phyloP scores from a whole-genome alignment of 176 grass and related monocot genomes.

The Eragrostis curvula region DNA sequence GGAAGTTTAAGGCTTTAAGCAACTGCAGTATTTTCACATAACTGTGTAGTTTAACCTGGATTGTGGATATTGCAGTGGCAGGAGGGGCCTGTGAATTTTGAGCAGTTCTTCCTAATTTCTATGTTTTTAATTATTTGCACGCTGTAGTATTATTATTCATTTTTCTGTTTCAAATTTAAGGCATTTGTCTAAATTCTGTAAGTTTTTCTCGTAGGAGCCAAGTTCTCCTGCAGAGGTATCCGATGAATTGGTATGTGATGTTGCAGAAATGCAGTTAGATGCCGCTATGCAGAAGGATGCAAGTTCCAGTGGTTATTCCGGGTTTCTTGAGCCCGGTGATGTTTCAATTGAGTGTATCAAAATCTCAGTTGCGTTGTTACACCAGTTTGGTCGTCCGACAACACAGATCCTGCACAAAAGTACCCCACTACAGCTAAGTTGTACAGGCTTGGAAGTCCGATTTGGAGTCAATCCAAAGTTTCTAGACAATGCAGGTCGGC shows the following conservation, averaged over 20 bases:
- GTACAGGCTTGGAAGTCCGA: conserved; percentile 49
- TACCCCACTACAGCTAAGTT: conserved; percentile 58
- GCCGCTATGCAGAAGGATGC: conserved; percentile 36
- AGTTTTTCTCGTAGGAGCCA: conserved; percentile 11
- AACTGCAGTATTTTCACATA: neutral
- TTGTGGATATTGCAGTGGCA: no score
- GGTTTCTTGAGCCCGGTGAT: conserved; percentile 65
- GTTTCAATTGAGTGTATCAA: conserved; percentile 64
- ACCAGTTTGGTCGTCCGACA: conserved; percentile 49
- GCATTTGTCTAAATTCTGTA: conserved; percentile 31
- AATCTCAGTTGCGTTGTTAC: conserved; percentile 37
- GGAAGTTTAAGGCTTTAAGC: conserved; percentile 24
- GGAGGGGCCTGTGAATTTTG: no score
- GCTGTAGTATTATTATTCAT: neutral
- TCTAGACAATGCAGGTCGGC: conserved; percentile 62
- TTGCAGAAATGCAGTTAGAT: conserved; percentile 69
- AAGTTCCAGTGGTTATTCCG: conserved; percentile 57
- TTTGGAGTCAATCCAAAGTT: conserved; percentile 76
- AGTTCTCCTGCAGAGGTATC: neutral
- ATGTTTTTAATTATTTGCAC: no score
- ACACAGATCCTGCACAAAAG: conserved; percentile 55
- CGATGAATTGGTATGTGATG: conserved; percentile 53
- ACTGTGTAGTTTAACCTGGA: no score
- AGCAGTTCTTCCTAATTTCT: no score
- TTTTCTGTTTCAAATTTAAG: conserved; percentile 36